Percentiles rank a stretch among this genome's conserved stretches.
Conservation (phyloP, 202 grass and related monocot species). For the Carex sylvatica region DNA sequence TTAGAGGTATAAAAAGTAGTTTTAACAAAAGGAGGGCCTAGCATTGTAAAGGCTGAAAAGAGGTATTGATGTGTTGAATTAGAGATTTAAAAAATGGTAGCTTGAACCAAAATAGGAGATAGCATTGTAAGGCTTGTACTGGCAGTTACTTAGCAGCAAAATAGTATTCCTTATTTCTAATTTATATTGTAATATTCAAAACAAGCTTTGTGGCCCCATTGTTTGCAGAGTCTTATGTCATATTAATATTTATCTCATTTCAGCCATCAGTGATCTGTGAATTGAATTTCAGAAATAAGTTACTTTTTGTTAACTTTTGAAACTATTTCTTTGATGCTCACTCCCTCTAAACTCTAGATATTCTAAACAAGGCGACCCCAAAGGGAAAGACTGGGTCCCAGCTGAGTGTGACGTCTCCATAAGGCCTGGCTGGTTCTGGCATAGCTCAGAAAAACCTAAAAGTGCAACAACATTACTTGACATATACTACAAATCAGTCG, state of each 20-base stretch:
- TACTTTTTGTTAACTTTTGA: not conserved
- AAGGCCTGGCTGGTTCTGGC: conserved; percentile 95
- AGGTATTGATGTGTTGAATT: not conserved
- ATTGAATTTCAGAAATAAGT: not conserved
- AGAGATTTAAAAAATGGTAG: not conserved
- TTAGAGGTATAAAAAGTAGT: not conserved
- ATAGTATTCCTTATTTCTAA: not conserved
- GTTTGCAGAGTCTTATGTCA: not conserved
- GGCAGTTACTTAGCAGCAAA: not conserved
- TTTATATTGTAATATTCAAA: not conserved
- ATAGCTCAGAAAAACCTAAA: conserved; percentile 74
- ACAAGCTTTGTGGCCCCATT: not conserved
- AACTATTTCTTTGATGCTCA: not conserved
- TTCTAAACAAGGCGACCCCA: conserved; percentile 54
- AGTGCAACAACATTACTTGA: conserved; percentile 51
- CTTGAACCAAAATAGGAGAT: not conserved
- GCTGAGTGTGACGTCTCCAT: conserved; percentile 96
- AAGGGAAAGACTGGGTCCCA: conserved; percentile 82
- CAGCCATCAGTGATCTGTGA: not conserved
- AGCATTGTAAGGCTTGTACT: not conserved
- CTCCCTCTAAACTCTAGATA: conserved; percentile 42
- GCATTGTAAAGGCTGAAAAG: not conserved
- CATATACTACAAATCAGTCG: conserved; percentile 97
- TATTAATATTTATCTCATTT: not conserved
- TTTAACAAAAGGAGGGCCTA: not conserved